Conservation (phyloP, 1,284 basidiomycete genomes). For the Cryptococcus wingfieldii region DNA sequence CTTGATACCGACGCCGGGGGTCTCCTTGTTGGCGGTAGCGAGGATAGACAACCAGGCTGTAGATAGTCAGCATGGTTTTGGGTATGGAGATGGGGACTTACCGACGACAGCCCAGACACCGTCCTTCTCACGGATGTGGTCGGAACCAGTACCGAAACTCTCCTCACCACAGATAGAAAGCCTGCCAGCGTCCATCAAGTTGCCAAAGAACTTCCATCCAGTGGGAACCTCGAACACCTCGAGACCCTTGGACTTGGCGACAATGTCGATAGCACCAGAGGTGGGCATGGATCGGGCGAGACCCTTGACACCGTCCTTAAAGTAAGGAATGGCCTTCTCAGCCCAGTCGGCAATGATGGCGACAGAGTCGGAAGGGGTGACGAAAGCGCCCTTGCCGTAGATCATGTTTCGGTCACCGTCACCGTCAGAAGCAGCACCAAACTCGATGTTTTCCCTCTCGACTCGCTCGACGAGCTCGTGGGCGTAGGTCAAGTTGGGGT, state of each 20-base stretch:
- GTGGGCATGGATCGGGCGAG: constrained; percentile 97
- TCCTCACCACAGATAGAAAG: constrained; percentile 98
- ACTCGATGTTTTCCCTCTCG: constrained; percentile 78
- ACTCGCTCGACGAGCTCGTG: constrained; percentile 90
- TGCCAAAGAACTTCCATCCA: constrained; percentile 99
- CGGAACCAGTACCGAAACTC: constrained; percentile 98
- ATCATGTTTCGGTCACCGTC: constrained; percentile 99
- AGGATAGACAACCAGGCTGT: constrained; percentile 95
- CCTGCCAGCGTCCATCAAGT: constrained; percentile 96
- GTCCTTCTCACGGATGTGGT: constrained; percentile 99
- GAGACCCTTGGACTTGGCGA: constrained; percentile 89
- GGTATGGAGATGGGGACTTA: constrained; percentile 41
- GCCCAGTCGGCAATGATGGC: constrained; percentile 98
- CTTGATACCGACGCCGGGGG: constrained; percentile 75
- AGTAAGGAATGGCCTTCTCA: constrained; percentile 91
- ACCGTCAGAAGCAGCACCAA: constrained; percentile 95
- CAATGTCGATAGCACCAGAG: constrained; percentile 91
- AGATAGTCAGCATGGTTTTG: neutral
- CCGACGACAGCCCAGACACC: constrained; percentile 95
- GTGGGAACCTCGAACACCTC: constrained; percentile 97
- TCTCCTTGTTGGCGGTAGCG: constrained; percentile 82
- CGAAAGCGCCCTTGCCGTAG: constrained; percentile 95
- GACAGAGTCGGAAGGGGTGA: constrained; percentile 94
- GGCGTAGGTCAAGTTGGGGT: constrained; percentile 97
- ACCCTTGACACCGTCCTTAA: constrained; percentile 88